Evolutionary conservation across 805 yeast genomes (phyloP), one percentile per base, ranked within the genome.

Genomic region (Saturnispora hagleri): DNA sequence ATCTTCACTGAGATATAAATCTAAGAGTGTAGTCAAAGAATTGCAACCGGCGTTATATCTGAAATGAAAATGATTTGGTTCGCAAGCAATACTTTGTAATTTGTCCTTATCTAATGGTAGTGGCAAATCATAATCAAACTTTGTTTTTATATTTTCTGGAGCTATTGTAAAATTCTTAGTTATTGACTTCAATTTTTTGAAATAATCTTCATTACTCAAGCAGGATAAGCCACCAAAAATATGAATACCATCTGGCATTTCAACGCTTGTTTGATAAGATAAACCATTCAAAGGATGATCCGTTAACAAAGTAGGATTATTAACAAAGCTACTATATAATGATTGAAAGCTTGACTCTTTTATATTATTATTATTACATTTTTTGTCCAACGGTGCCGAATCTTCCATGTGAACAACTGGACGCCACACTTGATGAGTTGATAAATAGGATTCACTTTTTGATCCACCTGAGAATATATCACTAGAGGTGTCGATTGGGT

Each of bases 191-290:
- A 68, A 34, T 20, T 55, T 56, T 2, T 43, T 43, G 18, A 53
- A 60, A 51, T 68, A 68, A 36, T 64, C 66, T 1, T 55, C 56
- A 3, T 50, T 52, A 4, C 55, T 17, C 47, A 58, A 50, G 15
- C 54, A 45, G 3, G 57, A 51, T n/a, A 74, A 57, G 0, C 84
- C 84, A 26, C 84, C 84, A 26, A 71, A 55, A 0, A 71, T 55
- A 51, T 65, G 73, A 3, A 74, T 63, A n/a, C 63, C 64, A 18
- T 67, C 71, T 22, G 66, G 62, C 49, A 72, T 51, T 10, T 68
- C 70, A n/a, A 70, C 68, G 0, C 75, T 53, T 4, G 75, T 62
- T 54, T 79, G 80, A 56, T 74, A 73, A 0, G 69, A 59, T 18
- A 77, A 56, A 0, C 75, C 63, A 4, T 80, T 77, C 1, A 74